phyloP scores from a whole-genome alignment of 352 stramenopile species.

The Blastocystis sp. region DNA sequence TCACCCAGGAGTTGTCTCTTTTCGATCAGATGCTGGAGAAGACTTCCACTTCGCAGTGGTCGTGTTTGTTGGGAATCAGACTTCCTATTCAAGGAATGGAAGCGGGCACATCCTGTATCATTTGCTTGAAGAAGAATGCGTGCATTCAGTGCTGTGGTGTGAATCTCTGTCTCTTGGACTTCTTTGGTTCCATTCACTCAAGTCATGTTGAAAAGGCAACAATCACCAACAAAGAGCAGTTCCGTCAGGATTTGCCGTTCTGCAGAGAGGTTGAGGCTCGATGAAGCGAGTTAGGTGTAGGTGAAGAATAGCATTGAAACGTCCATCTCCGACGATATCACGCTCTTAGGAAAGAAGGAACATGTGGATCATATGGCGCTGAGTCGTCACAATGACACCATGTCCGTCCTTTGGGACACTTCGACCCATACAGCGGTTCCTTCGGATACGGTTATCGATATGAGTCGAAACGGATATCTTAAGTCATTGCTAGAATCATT shows the following conservation, averaged over 20 bases:
- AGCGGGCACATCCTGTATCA: background rate
- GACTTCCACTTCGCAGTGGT: background rate
- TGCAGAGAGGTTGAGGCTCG: background rate
- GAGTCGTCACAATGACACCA: background rate
- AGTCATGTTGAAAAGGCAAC: constrained; percentile 19
- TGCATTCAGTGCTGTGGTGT: constrained; percentile 48
- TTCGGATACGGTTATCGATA: constrained; percentile 38
- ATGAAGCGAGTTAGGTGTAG: background rate
- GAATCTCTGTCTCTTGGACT: constrained; percentile 56
- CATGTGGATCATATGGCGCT: background rate
- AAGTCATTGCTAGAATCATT: background rate
- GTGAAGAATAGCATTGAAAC: constrained; percentile 36
- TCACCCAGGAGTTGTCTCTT: constrained; percentile 40
- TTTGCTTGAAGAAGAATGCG: constrained; percentile 42
- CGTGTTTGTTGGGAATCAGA: constrained; percentile 48
- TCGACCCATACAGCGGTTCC: background rate
- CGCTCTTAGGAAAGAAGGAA: background rate
- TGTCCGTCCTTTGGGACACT: constrained; percentile 14
- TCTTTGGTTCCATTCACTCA: constrained; percentile 44
- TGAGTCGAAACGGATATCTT: background rate
- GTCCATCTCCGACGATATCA: constrained; percentile 38
- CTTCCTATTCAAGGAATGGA: background rate
- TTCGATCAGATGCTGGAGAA: constrained; percentile 43
- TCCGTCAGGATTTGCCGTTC: constrained; percentile 10
- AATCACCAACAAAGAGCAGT: constrained; percentile 51